These are phyloP conservation scores for Penicillium turbatum DNA, from an alignment of 495 filamentous ascomycete genomes.

Conservation along the genomic window DNA sequence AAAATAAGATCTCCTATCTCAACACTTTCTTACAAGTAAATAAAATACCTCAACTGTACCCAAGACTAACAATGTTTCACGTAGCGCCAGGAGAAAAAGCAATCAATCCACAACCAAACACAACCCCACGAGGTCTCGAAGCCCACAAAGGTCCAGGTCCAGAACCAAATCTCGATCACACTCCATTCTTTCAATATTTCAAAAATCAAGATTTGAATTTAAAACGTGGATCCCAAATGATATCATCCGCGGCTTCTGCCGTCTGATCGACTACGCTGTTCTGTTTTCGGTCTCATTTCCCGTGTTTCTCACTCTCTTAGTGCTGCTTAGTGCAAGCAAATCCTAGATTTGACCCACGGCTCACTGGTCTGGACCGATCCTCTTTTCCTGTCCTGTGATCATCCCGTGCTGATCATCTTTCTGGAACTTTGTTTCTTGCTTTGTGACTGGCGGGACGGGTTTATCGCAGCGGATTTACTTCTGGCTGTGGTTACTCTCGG, in stretches of 20 bases:
- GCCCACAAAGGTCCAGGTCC: not conserved
- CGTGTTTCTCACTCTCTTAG: not conserved
- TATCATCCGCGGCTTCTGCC: conserved; percentile 26
- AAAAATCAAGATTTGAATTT: conserved; percentile 25
- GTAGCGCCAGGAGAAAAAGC: not conserved
- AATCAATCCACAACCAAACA: not conserved
- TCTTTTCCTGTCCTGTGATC: not conserved
- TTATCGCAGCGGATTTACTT: no score
- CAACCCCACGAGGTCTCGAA: no score
- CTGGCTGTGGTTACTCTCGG: not conserved
- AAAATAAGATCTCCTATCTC: no score
- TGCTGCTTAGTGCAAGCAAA: no score
- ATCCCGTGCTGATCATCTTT: not conserved
- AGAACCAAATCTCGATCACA: conserved; percentile 1
- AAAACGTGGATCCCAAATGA: conserved; percentile 17
- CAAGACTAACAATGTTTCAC: not conserved
- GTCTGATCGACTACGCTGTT: conserved; percentile 20
- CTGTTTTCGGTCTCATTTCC: not conserved
- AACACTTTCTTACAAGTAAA: no score
- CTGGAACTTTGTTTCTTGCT: not conserved
- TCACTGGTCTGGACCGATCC: not conserved
- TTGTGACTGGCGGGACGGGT: not conserved
- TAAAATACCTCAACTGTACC: not conserved
- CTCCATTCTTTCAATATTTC: not conserved
- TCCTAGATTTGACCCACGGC: no score